Base-by-base conservation (phyloP, 2,329 filamentous ascomycete species). In the Beauveria brongniartii region DNA sequence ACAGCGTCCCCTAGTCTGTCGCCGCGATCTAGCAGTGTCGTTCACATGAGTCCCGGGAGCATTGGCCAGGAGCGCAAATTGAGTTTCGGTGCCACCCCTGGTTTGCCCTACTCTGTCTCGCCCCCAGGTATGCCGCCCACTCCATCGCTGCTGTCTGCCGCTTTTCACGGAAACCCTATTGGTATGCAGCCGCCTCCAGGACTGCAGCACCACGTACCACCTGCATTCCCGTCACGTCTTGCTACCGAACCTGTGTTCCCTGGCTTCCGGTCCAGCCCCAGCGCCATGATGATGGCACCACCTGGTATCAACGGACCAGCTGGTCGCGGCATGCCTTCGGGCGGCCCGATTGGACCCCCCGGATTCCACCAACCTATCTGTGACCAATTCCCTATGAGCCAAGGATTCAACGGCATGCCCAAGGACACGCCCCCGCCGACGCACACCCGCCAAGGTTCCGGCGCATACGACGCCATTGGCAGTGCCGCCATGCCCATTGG, bases 361-460 rank as follows among this genome's bases (percentile, higher is more conserved):
- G 74, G 74, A 3, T 76, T 75, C 50, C 37, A 53, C 40, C 57
- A 53, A n/a, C 59, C 70, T 1, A 72, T 73, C 28, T 65, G 61
- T 5, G 72, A 74, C 20, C 71, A 71, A 24, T 75, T 71, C 34
- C 65, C 69, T 14, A 64, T 73, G 48, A 63, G 59, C 6, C 69
- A 70, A 55, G 66, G 64, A 3, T 76, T 73, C 60, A 62, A 72
- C 60, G 61, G 70, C 2, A 64, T 76, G 56, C 63, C 70, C 20
- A 71, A 73, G 59, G 72, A 74, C 1, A 61, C 58, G 0, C 68
- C 69, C 12, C 72, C 78, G 8, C 71, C 78, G 54, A 72, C 82
- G 5, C 92, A 96, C 73, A 88, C 88, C 9, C 83, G 92, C 64
- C 91, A 95, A 66, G 81, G 84, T 12, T 96, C 91, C 6, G 80